A percentile compares a stretch with the other conserved stretches of the same genome.
Conservation (phyloP, 2,329 filamentous ascomycete species). For the Arthrinium puccinioides region DNA sequence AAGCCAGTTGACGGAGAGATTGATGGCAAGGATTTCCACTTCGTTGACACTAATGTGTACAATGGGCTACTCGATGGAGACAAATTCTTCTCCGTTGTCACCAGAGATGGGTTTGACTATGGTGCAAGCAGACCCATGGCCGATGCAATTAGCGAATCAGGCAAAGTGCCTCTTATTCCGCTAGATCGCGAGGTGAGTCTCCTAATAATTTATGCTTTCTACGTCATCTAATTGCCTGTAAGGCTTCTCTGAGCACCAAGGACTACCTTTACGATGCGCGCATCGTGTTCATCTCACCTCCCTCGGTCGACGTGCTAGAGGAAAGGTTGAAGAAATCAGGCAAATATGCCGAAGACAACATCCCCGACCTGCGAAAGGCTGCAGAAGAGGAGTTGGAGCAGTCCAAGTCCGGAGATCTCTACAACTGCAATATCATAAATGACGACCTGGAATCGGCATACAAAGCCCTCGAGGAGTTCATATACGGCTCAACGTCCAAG, state of each 20-base stretch:
- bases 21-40: slow-evolving; percentile 45
- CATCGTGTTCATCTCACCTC: slow-evolving; percentile 44
- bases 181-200: slow-evolving; percentile 44
- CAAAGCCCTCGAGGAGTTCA: slow-evolving; percentile 39
- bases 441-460: slow-evolving; percentile 43
- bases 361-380: slow-evolving; percentile 34
- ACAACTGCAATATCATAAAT: slow-evolving; percentile 44
- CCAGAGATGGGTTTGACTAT: slow-evolving; percentile 41
- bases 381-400: slow-evolving; percentile 34
- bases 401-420: slow-evolving; percentile 35
- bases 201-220: not conserved
- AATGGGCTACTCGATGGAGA: slow-evolving; percentile 53
- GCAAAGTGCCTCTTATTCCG: slow-evolving; percentile 53
- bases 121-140: slow-evolving; percentile 49
- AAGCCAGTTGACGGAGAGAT: slow-evolving; percentile 40
- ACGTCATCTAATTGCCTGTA: not conserved
- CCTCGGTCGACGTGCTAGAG: slow-evolving; percentile 29
- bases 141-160: slow-evolving; percentile 41
- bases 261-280: slow-evolving; percentile 50
- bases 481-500: slow-evolving; percentile 28
- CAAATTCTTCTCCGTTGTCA: slow-evolving; percentile 49
- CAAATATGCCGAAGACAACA: slow-evolving; percentile 36
- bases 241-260: slow-evolving; percentile 49
- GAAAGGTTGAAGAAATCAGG: slow-evolving; percentile 32
- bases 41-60: slow-evolving; percentile 49